Evolutionary conservation across 2,329 filamentous ascomycete species (phyloP).

Genomic region (Elsinoe perseae): DNA sequence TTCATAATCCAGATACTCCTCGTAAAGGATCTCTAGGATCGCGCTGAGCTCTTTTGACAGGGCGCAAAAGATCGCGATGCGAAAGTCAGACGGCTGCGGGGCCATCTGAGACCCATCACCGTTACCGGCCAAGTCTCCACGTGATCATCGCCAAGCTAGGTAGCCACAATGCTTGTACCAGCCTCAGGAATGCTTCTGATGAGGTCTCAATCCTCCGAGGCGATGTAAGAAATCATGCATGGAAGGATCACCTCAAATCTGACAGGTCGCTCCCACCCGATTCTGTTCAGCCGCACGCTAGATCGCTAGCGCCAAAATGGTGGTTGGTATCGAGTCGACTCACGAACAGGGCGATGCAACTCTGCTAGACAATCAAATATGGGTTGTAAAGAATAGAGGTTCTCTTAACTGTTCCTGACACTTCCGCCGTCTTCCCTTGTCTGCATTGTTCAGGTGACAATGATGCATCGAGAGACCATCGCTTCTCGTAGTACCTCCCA

Average conservation of each 20-base stretch:
- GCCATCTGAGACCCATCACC: not conserved
- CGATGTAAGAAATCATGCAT: too few species aligned
- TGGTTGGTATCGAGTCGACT: too few species aligned
- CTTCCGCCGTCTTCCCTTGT: not conserved
- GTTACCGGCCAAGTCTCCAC: not conserved
- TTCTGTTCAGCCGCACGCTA: too few species aligned
- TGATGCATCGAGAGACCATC: not conserved
- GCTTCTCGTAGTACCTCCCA: not conserved
- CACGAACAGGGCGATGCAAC: too few species aligned
- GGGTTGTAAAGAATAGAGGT: too few species aligned
- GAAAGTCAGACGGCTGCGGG: not conserved
- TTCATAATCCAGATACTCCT: slow-evolving; percentile 15
- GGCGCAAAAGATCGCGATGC: slow-evolving; percentile 17
- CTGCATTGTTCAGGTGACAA: not conserved
- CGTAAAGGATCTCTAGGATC: slow-evolving; percentile 21
- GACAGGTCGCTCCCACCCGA: too few species aligned
- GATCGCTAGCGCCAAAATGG: too few species aligned
- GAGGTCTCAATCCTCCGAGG: too few species aligned
- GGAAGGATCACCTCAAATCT: too few species aligned
- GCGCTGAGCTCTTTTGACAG: slow-evolving; percentile 20
- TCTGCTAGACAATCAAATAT: too few species aligned
- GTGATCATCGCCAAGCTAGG: not conserved
- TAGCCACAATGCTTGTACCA: too few species aligned
- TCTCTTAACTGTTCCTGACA: not conserved
- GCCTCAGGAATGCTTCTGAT: too few species aligned